These are phyloP conservation scores for Hanseniaspora vineae DNA, from an alignment of 805 yeast species.

Conservation along the genomic window DNA sequence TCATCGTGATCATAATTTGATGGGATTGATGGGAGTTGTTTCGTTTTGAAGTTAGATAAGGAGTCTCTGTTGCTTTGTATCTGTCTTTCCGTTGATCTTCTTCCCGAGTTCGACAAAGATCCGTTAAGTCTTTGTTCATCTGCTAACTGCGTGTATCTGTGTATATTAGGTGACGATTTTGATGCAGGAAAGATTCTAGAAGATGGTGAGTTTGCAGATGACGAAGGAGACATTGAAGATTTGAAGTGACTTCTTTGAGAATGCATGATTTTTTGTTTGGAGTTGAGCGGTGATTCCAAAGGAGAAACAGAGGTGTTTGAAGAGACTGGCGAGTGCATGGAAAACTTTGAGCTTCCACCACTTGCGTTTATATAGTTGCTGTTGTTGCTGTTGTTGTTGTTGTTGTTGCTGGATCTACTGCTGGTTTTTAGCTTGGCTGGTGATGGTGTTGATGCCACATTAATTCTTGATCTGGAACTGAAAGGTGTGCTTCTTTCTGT, in stretches of 20 bases:
- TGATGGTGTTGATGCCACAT: constrained; percentile 1
- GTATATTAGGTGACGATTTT: not conserved
- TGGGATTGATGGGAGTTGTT: not conserved
- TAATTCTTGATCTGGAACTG: not conserved
- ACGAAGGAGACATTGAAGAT: too few relatives aligned
- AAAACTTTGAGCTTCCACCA: too few relatives aligned
- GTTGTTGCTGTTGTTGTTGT: constrained; percentile 7
- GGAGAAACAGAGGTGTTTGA: too few relatives aligned
- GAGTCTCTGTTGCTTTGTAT: not conserved
- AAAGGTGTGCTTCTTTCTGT: too few relatives aligned
- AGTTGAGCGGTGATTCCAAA: too few relatives aligned
- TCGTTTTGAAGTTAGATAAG: not conserved
- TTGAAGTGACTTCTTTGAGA: too few relatives aligned
- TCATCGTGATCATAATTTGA: not conserved
- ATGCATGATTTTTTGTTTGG: too few relatives aligned
- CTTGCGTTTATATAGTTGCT: constrained; percentile 1
- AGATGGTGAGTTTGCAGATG: not conserved
- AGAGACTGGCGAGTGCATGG: too few relatives aligned
- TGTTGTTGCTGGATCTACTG: constrained; percentile 4
- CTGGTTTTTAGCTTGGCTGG: not conserved
- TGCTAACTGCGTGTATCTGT: not conserved
- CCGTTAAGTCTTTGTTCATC: not conserved
- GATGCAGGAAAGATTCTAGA: not conserved
- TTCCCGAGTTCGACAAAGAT: not conserved
- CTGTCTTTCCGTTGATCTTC: not conserved